phyloP scores from a whole-genome alignment of 1,284 basidiomycete species.

The Trichosporon asahii region DNA sequence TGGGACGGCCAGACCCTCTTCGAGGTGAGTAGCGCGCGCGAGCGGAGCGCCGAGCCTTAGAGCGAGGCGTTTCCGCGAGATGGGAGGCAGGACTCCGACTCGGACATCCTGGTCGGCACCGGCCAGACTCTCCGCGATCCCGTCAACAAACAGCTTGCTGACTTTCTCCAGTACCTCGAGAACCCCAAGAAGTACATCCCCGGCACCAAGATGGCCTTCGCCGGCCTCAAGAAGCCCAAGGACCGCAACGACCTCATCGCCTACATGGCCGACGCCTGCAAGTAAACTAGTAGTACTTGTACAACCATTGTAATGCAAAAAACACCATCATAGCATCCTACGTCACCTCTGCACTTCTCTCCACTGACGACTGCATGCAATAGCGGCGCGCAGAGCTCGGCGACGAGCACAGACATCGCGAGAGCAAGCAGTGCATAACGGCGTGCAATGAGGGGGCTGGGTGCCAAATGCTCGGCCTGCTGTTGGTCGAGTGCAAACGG shows the following conservation, averaged over 20 bases:
- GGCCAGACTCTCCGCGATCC: neutral
- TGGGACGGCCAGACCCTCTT: constrained; percentile 58
- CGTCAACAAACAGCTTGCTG: constrained; percentile 9
- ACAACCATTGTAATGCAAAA: neutral
- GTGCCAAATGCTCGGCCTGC: neutral
- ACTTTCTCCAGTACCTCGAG: constrained; percentile 29
- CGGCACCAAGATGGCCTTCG: constrained; percentile 94
- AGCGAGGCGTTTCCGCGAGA: neutral
- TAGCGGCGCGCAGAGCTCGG: neutral
- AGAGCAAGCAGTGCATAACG: neutral
- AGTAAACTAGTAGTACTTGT: neutral
- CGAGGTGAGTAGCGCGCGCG: constrained; percentile 32
- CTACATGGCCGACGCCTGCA: constrained; percentile 28
- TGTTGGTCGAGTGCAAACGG: neutral
- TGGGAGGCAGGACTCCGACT: too few relatives aligned
- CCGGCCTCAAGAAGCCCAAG: constrained; percentile 95
- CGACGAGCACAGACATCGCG: neutral
- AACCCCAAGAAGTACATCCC: constrained; percentile 70
- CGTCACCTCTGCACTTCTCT: neutral
- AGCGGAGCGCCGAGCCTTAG: neutral
- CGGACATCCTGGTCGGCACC: too few relatives aligned
- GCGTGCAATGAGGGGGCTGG: neutral
- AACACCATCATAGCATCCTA: constrained; percentile 8
- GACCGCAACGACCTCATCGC: constrained; percentile 78
- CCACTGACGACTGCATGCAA: neutral